A percentile compares a stretch with the other conserved stretches of the same genome.
Evolutionary conservation across 2,329 filamentous ascomycete genomes (phyloP).

Genomic region (Diaporthe capsici): DNA sequence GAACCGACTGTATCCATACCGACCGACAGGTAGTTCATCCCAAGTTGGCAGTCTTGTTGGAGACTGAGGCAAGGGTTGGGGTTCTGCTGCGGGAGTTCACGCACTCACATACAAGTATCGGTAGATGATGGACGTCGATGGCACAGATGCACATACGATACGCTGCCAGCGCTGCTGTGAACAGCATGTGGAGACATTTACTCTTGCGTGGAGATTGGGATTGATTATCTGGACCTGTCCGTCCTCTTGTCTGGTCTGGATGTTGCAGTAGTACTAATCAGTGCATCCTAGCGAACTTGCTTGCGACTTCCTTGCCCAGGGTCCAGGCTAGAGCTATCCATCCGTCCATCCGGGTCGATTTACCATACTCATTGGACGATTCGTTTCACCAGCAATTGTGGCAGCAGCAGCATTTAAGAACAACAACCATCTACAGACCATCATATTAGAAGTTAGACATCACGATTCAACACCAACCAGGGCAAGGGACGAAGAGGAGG

Average conservation of each 20-base stretch:
- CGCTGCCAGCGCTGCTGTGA: background rate
- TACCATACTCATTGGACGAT: background rate
- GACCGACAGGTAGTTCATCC: background rate
- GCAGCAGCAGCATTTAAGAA: background rate
- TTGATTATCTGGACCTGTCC: background rate
- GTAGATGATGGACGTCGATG: background rate
- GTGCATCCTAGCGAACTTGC: background rate
- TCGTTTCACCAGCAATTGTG: background rate
- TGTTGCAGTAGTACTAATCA: background rate
- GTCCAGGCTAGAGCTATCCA: background rate
- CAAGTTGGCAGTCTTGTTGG: background rate
- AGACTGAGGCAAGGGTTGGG: slow-evolving; percentile 8
- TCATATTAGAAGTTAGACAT: background rate
- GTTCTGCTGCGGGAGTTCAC: background rate
- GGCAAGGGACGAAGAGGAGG: background rate
- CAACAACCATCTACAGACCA: background rate
- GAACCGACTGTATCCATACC: background rate
- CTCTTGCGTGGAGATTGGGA: background rate
- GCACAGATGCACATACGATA: background rate
- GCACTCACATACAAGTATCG: background rate
- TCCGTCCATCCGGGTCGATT: background rate
- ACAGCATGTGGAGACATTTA: background rate
- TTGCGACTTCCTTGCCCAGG: background rate
- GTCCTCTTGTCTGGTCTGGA: background rate
- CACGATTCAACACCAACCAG: background rate